Base-by-base conservation (phyloP, 352 stramenopile genomes). In the Phytophthora meadii region DNA sequence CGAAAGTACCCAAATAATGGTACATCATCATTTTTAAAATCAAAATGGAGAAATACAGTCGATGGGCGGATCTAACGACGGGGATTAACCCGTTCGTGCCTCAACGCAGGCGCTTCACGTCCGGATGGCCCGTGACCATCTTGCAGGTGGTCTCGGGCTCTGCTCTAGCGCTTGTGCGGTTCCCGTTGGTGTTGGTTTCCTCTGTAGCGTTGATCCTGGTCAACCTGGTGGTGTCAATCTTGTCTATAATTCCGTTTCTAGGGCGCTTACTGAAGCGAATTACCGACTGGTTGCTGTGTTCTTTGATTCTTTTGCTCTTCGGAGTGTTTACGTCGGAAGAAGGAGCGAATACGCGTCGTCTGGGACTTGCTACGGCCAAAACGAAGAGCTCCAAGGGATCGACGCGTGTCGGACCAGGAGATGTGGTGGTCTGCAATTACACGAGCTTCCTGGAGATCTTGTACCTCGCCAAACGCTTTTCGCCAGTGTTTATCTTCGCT, bases 61-160 rank as follows among this genome's bases (percentile, higher is more conserved):
- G 87, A 36, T 95, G 87, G 87, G 81, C 84, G 65, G 87, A 95
- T 48, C 76, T 94, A 70, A 88, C 81, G 58, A 95, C 87, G 59
- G 87, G 87, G 27, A 89, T 93, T 61, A 95, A 95, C 69, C 87
- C 87, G 62, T 95, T 95, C 73, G 87, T 95, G 59, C 85, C 85
- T 52, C 80, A 89, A 68, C 78, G 84, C 62, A 77, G 82, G 68
- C 81, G 77, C 2, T 74, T 90, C 25, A 76, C 76, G 34, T 73
- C 61, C 49, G 81, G 69, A 24, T 64, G 84, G 30, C 55, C 63
- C 0, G 52, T 86, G 42, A 81, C 68, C 3, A 67, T 68, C 37
- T 39, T 88, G 15, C 78, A 90, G 60, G 54, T 85, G 28, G 44
- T 83, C 27, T 61, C 42, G 14, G 82, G 87, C 15, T 74, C 75